Percentiles rank a stretch among this genome's conserved stretches.
Conservation (phyloP, 805 yeast species). For the Zygosaccharomyces gambellarensis region DNA sequence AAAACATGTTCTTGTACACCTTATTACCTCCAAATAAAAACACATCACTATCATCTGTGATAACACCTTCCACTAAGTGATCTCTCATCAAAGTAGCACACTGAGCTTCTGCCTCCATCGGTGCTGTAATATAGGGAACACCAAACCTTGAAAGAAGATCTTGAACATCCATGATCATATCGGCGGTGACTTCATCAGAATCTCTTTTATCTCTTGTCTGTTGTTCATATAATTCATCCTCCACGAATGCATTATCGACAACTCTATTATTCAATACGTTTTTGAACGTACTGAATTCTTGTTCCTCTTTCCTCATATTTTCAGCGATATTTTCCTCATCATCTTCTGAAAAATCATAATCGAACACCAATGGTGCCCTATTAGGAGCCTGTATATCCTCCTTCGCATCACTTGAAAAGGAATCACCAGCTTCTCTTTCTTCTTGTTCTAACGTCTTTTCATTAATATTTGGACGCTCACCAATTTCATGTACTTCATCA, state of each 20-base stretch:
- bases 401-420: not conserved
- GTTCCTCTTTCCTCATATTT: slow-evolving; percentile 64
- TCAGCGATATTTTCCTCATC: slow-evolving; percentile 67
- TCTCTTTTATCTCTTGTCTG: slow-evolving; percentile 70
- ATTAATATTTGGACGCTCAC: not conserved
- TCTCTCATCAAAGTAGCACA: slow-evolving; percentile 76
- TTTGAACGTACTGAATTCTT: slow-evolving; percentile 60
- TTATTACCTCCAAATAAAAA: slow-evolving; percentile 84
- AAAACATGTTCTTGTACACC: slow-evolving; percentile 89
- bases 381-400: not conserved
- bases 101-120: slow-evolving; percentile 99
- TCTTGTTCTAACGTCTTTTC: not conserved
- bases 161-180: slow-evolving; percentile 87
- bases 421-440: not conserved
- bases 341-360: slow-evolving; percentile 67
- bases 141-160: slow-evolving; percentile 84
- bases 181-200: slow-evolving; percentile 82
- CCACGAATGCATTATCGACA: slow-evolving; percentile 28
- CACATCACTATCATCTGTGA: slow-evolving; percentile 97
- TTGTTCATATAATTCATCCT: slow-evolving; percentile 53
- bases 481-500: slow-evolving; percentile 26
- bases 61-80: slow-evolving; percentile 84
- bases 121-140: slow-evolving; percentile 91
- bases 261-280: slow-evolving; percentile 32
- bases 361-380: slow-evolving; percentile 32